Base-by-base conservation (phyloP, 371 early-diverging fungal species). In the Vavraia culicis region DNA sequence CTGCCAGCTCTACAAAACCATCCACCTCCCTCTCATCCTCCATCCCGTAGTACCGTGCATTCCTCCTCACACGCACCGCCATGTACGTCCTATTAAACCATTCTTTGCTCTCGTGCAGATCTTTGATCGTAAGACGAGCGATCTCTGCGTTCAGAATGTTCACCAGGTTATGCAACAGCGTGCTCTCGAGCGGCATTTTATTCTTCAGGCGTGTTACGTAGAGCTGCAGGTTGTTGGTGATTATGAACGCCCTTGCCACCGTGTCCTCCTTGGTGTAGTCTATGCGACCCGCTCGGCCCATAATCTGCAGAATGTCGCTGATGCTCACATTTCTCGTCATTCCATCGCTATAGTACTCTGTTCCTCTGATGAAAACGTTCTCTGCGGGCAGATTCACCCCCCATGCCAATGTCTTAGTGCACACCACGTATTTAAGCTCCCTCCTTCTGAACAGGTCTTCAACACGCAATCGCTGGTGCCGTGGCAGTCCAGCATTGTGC, bases 321-420 rank as follows among this genome's bases (percentile, higher is more conserved):
- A 68, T 72, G 14, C 49, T 51, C 31, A 93, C 64, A 64, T 93
- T 89, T 13, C 75, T 73, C 84, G 84, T 89, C 10, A 77, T 70
- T 54, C 91, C 86, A 16, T 78, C 77, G 82, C 19, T 84, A 85
- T 21, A 87, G 79, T 63, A 89, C 83, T 49, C 79, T 76, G 95
- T 94, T 8, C 94, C 94, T 71, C 88, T 90, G 67, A 99, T 89
- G 45, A 99, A 82, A 41, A 94, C 95, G 1, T 86, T 79, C 66
- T 93, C 85, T 11, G 95, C 95, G 18, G 99, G 99, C 59, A 99
- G 75, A 65, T 99, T 99, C 49, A 99, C 96, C 71, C 99, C 99
- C 94, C 95, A 94, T 22, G 96, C 96, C 41, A 99, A 72, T 0
- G 99, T 99, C 10, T 94, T 87, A 7, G 99, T 99, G 2, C 84